A percentile compares a stretch with the other conserved stretches of the same genome.
phyloP scores from a whole-genome alignment of 208 protist species.

The Wallacemonas sp. region DNA sequence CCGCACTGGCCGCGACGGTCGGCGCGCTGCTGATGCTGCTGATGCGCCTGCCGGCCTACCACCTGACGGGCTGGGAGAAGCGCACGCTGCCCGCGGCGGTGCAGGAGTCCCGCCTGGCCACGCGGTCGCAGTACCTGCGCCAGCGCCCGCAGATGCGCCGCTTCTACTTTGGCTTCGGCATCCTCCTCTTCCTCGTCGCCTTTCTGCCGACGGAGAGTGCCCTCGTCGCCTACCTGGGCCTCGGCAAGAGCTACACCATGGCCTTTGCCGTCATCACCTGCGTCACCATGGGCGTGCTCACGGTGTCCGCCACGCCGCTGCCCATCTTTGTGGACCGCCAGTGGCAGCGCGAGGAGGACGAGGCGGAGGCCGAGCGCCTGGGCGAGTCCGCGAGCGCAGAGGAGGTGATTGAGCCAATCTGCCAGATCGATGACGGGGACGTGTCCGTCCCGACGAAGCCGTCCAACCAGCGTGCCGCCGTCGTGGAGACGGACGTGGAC shows the following conservation, averaged over 20 bases:
- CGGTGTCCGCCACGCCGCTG: slow-evolving; percentile 15
- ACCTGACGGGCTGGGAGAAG: slow-evolving; percentile 31
- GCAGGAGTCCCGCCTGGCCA: slow-evolving; percentile 16
- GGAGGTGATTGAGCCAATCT: too few relatives aligned
- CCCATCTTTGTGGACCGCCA: background rate
- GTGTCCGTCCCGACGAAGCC: background rate
- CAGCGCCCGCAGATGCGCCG: slow-evolving; percentile 36
- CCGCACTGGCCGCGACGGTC: slow-evolving; percentile 3
- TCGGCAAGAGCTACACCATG: slow-evolving; percentile 18
- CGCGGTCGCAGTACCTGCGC: slow-evolving; percentile 25
- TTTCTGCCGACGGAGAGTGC: slow-evolving; percentile 54
- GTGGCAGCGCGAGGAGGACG: background rate
- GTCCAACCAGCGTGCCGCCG: background rate
- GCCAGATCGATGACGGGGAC: too few relatives aligned
- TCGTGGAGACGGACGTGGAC: slow-evolving; percentile 29
- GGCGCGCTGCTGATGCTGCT: slow-evolving; percentile 26
- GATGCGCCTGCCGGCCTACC: slow-evolving; percentile 40
- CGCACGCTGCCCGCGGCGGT: slow-evolving; percentile 23
- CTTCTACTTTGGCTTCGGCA: slow-evolving; percentile 36
- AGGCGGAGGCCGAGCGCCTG: background rate
- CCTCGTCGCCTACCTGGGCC: slow-evolving; percentile 41
- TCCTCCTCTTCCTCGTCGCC: slow-evolving; percentile 42
- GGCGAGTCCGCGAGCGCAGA: too few relatives aligned
- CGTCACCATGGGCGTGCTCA: slow-evolving; percentile 9
- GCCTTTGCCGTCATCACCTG: slow-evolving; percentile 33